phyloP scores from a whole-genome alignment of 2,329 filamentous ascomycete species.

The Simplicillium aogashimaense region DNA sequence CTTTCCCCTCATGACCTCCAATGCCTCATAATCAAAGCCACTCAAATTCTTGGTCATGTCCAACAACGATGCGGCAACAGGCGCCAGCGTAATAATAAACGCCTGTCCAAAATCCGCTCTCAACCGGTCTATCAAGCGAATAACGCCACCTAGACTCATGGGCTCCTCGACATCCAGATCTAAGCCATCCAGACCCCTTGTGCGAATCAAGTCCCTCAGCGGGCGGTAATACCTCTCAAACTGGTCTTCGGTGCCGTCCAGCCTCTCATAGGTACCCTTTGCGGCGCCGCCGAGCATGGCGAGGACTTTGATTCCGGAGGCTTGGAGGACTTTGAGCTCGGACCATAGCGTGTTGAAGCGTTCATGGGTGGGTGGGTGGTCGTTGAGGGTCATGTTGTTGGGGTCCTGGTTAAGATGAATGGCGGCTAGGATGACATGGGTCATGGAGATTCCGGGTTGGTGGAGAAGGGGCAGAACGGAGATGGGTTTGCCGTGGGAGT shows the following conservation, averaged over 20 bases:
- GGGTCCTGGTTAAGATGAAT: conserved; percentile 69
- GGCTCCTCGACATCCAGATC: conserved; percentile 75
- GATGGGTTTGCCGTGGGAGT: conserved; percentile 30
- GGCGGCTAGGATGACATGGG: conserved; percentile 79
- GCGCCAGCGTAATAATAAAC: conserved; percentile 74
- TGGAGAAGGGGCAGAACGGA: conserved; percentile 43
- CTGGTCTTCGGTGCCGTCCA: conserved; percentile 42
- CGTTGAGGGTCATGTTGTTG: conserved; percentile 65
- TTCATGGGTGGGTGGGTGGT: conserved; percentile 58
- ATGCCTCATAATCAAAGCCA: conserved; percentile 69
- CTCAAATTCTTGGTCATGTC: conserved; percentile 51
- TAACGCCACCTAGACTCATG: conserved; percentile 57
- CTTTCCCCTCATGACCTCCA: conserved; percentile 57
- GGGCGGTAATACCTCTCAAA: conserved; percentile 71
- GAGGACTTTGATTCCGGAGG: conserved; percentile 66
- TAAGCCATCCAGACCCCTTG: conserved; percentile 54
- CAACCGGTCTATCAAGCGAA: conserved; percentile 57
- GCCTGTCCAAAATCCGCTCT: conserved; percentile 56
- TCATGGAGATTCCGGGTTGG: conserved; percentile 40
- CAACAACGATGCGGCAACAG: conserved; percentile 65
- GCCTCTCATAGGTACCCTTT: conserved; percentile 54
- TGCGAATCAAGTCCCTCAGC: conserved; percentile 53
- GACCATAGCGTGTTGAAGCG: conserved; percentile 67
- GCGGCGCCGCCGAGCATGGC: conserved; percentile 85
- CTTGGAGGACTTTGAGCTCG: conserved; percentile 64